These are phyloP conservation scores for Nakazawaea molendinolei DNA, from an alignment of 805 yeast genomes.

Conservation along the genomic window DNA sequence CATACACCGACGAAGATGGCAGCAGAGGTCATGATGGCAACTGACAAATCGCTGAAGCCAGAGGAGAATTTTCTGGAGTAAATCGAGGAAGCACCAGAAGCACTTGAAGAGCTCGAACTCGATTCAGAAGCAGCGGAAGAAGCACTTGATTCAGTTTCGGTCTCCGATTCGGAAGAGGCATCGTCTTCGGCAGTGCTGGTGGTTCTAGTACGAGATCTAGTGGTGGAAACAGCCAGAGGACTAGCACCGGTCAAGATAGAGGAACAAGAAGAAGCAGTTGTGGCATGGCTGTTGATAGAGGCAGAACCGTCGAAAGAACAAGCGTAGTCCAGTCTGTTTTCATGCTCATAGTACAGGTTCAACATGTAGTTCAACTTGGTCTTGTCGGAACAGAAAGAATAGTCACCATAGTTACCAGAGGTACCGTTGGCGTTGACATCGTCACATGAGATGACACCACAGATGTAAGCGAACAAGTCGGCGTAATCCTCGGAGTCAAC, in stretches of 20 bases:
- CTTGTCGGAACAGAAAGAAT: constrained; percentile 63
- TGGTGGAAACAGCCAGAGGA: constrained; percentile 7
- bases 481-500: constrained; percentile 53
- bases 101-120: constrained; percentile 11
- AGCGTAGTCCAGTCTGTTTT: constrained; percentile 38
- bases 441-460: constrained; percentile 50
- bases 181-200: constrained; percentile 13
- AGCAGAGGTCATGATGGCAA: constrained; percentile 3
- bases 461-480: constrained; percentile 50
- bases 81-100: constrained; percentile 6
- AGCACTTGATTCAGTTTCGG: constrained; percentile 16
- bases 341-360: constrained; percentile 53
- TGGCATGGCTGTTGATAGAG: constrained; percentile 35
- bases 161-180: constrained; percentile 19
- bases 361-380: constrained; percentile 60
- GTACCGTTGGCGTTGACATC: constrained; percentile 60
- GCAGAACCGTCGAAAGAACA: constrained; percentile 72
- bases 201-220: neutral
- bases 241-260: constrained; percentile 40
- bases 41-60: constrained; percentile 7
- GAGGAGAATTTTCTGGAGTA: constrained; percentile 6
- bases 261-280: constrained; percentile 49
- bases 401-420: constrained; percentile 62
- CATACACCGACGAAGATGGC: constrained; percentile 7
- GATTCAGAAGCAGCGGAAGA: constrained; percentile 15